phyloP scores from a whole-genome alignment of 768 basidiomycete species.

The Termitomyces sp. region DNA sequence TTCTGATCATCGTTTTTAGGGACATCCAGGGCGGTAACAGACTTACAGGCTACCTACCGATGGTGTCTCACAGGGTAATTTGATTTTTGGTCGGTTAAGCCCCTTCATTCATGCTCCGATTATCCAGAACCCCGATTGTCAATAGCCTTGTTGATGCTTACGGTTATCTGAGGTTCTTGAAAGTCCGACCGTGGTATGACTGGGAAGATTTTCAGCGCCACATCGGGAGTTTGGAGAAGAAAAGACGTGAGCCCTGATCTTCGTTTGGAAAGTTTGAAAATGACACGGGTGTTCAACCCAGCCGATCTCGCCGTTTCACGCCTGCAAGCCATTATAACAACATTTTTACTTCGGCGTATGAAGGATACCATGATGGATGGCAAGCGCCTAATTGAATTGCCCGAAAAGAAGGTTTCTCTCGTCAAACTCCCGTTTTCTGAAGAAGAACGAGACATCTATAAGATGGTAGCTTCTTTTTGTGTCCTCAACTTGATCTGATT shows the following conservation, averaged over 20 bases:
- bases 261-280: not conserved
- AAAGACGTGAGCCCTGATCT: conserved; percentile 35
- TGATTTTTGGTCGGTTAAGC: conserved; percentile 8
- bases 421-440: conserved; percentile 52
- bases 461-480: conserved; percentile 33
- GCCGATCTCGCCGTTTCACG: conserved; percentile 54
- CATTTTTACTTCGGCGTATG: conserved; percentile 59
- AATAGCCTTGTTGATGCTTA: conserved; percentile 61
- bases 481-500: not conserved
- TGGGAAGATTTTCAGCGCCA: conserved; percentile 39
- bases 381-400: conserved; percentile 64
- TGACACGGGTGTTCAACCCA: conserved; percentile 19
- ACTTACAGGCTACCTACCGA: conserved; percentile 50
- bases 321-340: conserved; percentile 55
- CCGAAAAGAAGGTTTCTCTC: conserved; percentile 51
- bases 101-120: not conserved
- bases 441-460: conserved; percentile 67
- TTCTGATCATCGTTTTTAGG: conserved; percentile 29
- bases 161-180: conserved; percentile 41
- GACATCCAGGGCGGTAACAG: conserved; percentile 52
- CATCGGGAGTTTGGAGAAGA: conserved; percentile 45
- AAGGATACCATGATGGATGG: conserved; percentile 67
- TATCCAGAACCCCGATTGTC: conserved; percentile 57
- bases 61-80: conserved; percentile 67
- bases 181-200: conserved; percentile 48